A percentile compares a stretch with the other conserved stretches of the same genome.
These are phyloP conservation scores for Aspergillus glaucus DNA, from an alignment of 2,329 filamentous ascomycete species.

Conservation along the genomic window DNA sequence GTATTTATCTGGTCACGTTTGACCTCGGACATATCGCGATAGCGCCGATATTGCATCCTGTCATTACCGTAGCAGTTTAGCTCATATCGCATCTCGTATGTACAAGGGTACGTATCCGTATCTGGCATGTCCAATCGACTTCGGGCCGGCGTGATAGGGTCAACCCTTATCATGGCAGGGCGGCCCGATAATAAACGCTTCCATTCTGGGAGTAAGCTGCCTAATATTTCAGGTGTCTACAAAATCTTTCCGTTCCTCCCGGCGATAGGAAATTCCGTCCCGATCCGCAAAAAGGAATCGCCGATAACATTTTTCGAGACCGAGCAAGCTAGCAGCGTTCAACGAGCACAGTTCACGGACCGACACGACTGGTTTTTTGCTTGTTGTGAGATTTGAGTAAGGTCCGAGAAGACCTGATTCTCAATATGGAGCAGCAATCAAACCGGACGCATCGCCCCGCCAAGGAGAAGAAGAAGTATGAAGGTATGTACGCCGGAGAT, in stretches of 20 bases:
- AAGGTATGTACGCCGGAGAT: constrained; percentile 44
- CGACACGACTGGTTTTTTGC: constrained; percentile 8
- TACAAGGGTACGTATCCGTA: not conserved
- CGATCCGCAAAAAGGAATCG: constrained; percentile 11
- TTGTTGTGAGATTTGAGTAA: constrained; percentile 4
- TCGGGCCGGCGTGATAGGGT: constrained; percentile 2
- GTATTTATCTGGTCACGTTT: not conserved
- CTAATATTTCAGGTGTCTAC: constrained; percentile 9
- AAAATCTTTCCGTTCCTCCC: constrained; percentile 14
- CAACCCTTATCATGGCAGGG: constrained; percentile 6
- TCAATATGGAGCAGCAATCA: constrained; percentile 69
- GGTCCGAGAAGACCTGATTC: constrained; percentile 18
- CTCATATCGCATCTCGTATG: not conserved
- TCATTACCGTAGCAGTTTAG: not conserved
- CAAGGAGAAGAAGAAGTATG: constrained; percentile 79
- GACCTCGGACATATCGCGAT: not conserved
- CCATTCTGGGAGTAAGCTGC: constrained; percentile 2
- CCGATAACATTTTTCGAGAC: constrained; percentile 29
- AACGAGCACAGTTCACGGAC: constrained; percentile 8
- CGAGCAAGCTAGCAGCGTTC: constrained; percentile 11
- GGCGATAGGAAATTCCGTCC: constrained; percentile 20
- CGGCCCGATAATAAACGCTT: constrained; percentile 5
- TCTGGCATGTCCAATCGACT: not conserved
- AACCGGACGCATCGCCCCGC: constrained; percentile 80
- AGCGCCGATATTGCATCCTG: too few species aligned